Evolutionary conservation across 176 grass and related monocot genomes (phyloP).

Genomic region (Zea luxurians): DNA sequence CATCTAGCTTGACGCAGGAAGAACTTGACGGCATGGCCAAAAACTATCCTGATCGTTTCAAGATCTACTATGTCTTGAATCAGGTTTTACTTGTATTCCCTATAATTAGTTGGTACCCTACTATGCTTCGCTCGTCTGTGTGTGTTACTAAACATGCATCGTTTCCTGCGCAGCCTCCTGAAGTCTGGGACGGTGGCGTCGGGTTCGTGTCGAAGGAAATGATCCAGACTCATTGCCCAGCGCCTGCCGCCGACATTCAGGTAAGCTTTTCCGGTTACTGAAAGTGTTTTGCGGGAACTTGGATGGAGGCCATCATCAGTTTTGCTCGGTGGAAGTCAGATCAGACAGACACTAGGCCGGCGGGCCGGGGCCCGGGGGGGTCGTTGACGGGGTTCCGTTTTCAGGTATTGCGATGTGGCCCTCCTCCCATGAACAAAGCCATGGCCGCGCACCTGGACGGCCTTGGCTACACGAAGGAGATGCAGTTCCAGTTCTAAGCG

Average conservation of each 20-base stretch:
- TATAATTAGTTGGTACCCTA: neutral
- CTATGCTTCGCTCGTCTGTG: neutral
- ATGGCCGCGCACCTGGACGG: slow-evolving; percentile 79
- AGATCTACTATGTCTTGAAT: slow-evolving; percentile 87
- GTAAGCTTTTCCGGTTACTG: slow-evolving; percentile 25
- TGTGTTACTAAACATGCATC: neutral
- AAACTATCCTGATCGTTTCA: slow-evolving; percentile 68
- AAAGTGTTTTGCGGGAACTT: neutral
- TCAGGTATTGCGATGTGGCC: slow-evolving; percentile 92
- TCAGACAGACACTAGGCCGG: neutral
- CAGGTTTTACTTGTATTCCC: slow-evolving; percentile 50
- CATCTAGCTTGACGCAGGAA: slow-evolving; percentile 53
- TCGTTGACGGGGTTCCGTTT: slow-evolving; percentile 5
- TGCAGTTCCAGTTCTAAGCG: slow-evolving; percentile 89
- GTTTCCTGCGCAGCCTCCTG: slow-evolving; percentile 61
- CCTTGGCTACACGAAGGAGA: slow-evolving; percentile 85
- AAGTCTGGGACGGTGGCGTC: slow-evolving; percentile 74
- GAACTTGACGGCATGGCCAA: slow-evolving; percentile 62
- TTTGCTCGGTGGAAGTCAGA: neutral
- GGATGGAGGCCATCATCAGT: neutral
- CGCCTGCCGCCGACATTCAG: slow-evolving; percentile 76
- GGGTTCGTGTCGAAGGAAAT: slow-evolving; percentile 92
- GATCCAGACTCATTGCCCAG: slow-evolving; percentile 77
- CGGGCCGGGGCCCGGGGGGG: too few species aligned
- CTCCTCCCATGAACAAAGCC: slow-evolving; percentile 98